Percentiles rank a stretch among this genome's conserved stretches.
Evolutionary conservation across 768 basidiomycete species (phyloP).

Genomic region (Stropharia rugosoannulata): DNA sequence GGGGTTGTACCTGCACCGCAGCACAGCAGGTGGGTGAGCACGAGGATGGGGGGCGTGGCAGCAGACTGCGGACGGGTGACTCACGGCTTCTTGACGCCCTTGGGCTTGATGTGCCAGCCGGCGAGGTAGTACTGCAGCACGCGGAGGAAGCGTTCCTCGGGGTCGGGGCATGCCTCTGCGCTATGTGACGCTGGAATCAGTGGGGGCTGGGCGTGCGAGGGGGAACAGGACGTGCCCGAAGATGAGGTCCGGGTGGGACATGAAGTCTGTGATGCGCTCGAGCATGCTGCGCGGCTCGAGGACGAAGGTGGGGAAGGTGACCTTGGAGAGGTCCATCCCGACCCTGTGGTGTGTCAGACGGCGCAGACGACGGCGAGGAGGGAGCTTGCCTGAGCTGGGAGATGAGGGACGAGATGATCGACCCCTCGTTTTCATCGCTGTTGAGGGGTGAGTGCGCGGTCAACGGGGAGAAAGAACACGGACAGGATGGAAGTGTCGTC

Average conservation of each 20-base stretch:
- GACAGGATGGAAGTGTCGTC: slow-evolving; percentile 90
- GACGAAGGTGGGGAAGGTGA: slow-evolving; percentile 93
- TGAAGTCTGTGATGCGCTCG: slow-evolving; percentile 98
- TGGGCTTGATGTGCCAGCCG: slow-evolving; percentile 99
- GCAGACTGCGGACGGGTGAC: slow-evolving; percentile 26
- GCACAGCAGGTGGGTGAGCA: slow-evolving; percentile 3
- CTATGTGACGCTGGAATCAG: slow-evolving; percentile 37
- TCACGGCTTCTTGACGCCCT: slow-evolving; percentile 98
- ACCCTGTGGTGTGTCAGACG: slow-evolving; percentile 48
- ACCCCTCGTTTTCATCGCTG: slow-evolving; percentile 93
- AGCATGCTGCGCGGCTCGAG: slow-evolving; percentile 97
- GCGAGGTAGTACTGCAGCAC: slow-evolving; percentile 94
- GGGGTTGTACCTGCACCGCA: slow-evolving; percentile 79
- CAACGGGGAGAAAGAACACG: slow-evolving; percentile 31
- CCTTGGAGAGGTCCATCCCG: slow-evolving; percentile 95
- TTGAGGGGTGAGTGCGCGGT: slow-evolving; percentile 20
- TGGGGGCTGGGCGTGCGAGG: not conserved
- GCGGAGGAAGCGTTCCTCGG: slow-evolving; percentile 88
- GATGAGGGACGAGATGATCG: slow-evolving; percentile 83
- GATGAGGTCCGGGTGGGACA: slow-evolving; percentile 97
- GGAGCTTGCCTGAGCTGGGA: slow-evolving; percentile 75
- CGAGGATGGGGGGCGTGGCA: slow-evolving; percentile 4
- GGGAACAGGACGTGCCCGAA: slow-evolving; percentile 67
- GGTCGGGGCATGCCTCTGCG: slow-evolving; percentile 74
- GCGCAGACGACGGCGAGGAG: slow-evolving; percentile 5